Base-by-base conservation (phyloP, 306 rosid genomes). In the Quercus gilva region DNA sequence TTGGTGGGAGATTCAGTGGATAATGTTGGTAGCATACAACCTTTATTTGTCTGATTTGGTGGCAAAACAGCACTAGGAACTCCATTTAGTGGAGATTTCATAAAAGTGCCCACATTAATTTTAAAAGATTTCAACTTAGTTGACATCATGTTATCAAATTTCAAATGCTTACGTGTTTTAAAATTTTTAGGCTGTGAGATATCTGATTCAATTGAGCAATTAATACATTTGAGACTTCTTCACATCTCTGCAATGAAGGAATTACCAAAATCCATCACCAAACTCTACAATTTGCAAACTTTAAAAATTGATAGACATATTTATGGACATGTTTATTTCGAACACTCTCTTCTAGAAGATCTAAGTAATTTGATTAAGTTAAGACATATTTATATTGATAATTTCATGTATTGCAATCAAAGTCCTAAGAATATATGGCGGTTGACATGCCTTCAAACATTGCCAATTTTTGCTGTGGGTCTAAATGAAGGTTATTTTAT, bases 331-430 rank as follows among this genome's bases (percentile, higher is more conserved):
- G 25, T 0, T 23, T 23, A 23, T 23, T 23, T 1, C 25, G 25
- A 1, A 23, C 25, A 23, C 25, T 23, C 1, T 10, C 45, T 41
- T 41, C 45, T 11, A 0, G 9, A 41, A 41, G 11, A 7, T 0
- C 10, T 41, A 1, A 1, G 45, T 2, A 41, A 41, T 41, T 41
- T 41, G 45, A 41, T 41, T 41, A 41, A 6, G 2, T 6, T 41
- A 2, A 41, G 45, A 41, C 45, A 6, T 41, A 41, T 41, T 41
- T 0, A 0, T 41, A 41, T 41, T 41, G 0, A 3, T 29, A 3
- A 3, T 2, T 0, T 3, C 0, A 2, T 28, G 29, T 0, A 1
- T 28, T 28, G 2, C 29, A 0, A 2, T 28, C 0, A 28, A 1
- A 1, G 0, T 29, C 45, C 2, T 0, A 41, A 41, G 1, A 8